Evolutionary conservation across 1,284 basidiomycete genomes (phyloP).

Genomic region (Boletus sp.): DNA sequence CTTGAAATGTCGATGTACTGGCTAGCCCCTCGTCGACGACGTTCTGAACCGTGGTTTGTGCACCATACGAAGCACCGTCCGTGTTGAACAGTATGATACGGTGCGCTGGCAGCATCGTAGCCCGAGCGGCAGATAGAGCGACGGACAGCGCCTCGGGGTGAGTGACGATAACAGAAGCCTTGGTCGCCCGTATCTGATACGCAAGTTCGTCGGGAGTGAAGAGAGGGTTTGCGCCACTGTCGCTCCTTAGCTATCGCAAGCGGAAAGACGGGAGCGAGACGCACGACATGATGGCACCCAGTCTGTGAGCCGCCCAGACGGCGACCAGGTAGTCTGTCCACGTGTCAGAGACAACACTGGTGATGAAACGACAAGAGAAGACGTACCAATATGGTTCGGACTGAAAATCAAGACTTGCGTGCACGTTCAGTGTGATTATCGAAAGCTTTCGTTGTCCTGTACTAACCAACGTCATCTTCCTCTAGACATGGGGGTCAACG

Average conservation of each 20-base stretch:
- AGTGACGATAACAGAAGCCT: conserved; percentile 43
- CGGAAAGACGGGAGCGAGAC: conserved; percentile 15
- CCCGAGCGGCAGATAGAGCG: conserved; percentile 45
- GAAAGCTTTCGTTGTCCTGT: too few species aligned
- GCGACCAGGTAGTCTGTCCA: conserved; percentile 62
- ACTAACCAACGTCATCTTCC: conserved; percentile 41
- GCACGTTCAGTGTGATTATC: conserved; percentile 8
- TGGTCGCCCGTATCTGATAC: conserved; percentile 44
- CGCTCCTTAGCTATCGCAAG: conserved; percentile 11
- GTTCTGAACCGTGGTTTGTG: conserved; percentile 44
- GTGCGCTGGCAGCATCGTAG: conserved; percentile 49
- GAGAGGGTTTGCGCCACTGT: conserved; percentile 53
- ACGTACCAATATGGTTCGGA: conserved; percentile 60
- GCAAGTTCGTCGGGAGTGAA: conserved; percentile 53
- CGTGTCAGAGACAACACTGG: conserved; percentile 1
- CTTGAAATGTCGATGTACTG: conserved; percentile 42
- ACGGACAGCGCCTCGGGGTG: conserved; percentile 43
- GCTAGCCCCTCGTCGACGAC: conserved; percentile 52
- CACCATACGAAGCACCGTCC: conserved; percentile 14
- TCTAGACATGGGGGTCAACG: conserved; percentile 27
- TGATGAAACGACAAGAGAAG: neutral
- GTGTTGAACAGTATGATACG: conserved; percentile 53
- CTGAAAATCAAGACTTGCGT: conserved; percentile 59
- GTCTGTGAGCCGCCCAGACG: conserved; percentile 71
- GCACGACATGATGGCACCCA: conserved; percentile 69